Percentiles rank a stretch among this genome's conserved stretches.
These are phyloP conservation scores for Cyberlindnera amylophila DNA, from an alignment of 805 yeast species.

Conservation along the genomic window DNA sequence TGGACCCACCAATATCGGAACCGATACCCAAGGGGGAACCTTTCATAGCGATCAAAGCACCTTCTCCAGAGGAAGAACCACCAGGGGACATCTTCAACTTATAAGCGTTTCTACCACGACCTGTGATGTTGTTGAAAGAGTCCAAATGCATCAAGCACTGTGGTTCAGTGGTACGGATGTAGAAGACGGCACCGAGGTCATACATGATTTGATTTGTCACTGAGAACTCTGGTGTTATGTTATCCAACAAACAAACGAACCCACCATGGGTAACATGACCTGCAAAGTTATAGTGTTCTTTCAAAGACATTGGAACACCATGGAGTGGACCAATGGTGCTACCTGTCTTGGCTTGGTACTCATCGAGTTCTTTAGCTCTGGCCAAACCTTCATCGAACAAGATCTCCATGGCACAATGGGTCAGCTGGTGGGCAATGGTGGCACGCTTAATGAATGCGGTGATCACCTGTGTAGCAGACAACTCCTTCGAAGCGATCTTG, in stretches of 20 bases:
- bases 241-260: slow-evolving; percentile 48
- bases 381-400: slow-evolving; percentile 59
- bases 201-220: slow-evolving; percentile 39
- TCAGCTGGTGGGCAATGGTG: slow-evolving; percentile 58
- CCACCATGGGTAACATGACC: slow-evolving; percentile 58
- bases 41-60: slow-evolving; percentile 54
- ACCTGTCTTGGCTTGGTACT: slow-evolving; percentile 44
- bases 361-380: slow-evolving; percentile 56
- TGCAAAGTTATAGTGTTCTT: slow-evolving; percentile 57
- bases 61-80: slow-evolving; percentile 76
- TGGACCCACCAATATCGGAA: slow-evolving; percentile 70
- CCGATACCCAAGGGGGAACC: slow-evolving; percentile 65
- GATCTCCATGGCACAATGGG: slow-evolving; percentile 57
- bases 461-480: slow-evolving; percentile 21
- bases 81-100: slow-evolving; percentile 59
- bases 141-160: slow-evolving; percentile 69
- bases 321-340: slow-evolving; percentile 61
- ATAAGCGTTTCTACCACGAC: slow-evolving; percentile 55
- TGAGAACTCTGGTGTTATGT: slow-evolving; percentile 45
- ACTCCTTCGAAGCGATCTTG: slow-evolving; percentile 16
- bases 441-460: slow-evolving; percentile 41
- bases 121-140: slow-evolving; percentile 56
- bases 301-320: slow-evolving; percentile 65
- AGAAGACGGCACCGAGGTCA: slow-evolving; percentile 46
- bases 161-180: slow-evolving; percentile 64